These are phyloP conservation scores for Carpinus viminea DNA, from an alignment of 306 rosid species.

Conservation along the genomic window DNA sequence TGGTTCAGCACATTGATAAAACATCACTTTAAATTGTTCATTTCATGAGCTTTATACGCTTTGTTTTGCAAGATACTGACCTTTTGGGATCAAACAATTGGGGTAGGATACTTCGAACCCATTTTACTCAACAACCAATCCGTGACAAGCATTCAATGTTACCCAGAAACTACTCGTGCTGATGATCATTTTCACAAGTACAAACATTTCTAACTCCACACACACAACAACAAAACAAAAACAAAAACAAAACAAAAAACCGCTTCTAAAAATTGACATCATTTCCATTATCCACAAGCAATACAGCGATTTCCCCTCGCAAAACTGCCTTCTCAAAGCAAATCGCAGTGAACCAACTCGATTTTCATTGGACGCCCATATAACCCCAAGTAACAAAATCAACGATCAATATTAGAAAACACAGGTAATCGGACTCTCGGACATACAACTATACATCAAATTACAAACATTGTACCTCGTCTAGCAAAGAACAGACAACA, in stretches of 20 bases:
- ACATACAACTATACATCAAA: background rate
- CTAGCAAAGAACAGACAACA: background rate
- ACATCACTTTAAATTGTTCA: background rate
- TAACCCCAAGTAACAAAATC: background rate
- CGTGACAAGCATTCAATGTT: background rate
- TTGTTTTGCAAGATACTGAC: background rate
- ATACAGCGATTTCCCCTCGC: background rate
- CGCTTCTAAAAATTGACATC: background rate
- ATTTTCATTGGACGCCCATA: background rate
- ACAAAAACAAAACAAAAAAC: background rate
- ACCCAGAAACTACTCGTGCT: background rate
- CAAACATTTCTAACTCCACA: background rate
- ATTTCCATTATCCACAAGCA: background rate
- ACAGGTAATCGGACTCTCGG: background rate
- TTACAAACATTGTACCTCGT: background rate
- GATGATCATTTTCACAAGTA: background rate
- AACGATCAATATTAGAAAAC: background rate
- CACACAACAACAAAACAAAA: no score
- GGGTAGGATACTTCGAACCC: background rate
- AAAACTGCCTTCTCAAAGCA: background rate
- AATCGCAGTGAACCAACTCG: background rate
- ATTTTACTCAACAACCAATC: background rate
- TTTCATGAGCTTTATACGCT: background rate
- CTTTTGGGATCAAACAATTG: background rate
- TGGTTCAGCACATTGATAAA: background rate